Percentiles rank a stretch among this genome's conserved stretches.
Conservation (phyloP, 805 yeast genomes). For the Torulaspora indica region DNA sequence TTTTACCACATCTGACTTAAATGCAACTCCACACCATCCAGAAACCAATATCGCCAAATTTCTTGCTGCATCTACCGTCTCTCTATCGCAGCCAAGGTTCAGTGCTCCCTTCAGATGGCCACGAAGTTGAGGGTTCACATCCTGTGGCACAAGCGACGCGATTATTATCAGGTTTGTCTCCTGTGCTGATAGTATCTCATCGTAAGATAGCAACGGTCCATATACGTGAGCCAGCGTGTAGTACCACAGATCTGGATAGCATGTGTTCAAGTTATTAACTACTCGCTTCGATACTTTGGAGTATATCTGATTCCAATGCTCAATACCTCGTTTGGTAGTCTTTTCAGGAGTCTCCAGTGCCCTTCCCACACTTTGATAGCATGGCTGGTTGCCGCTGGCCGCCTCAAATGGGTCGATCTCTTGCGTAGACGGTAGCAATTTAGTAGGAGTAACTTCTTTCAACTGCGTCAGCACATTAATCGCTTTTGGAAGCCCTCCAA, state of each 20-base stretch:
- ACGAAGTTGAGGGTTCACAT: constrained; percentile 86
- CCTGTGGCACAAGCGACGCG: constrained; percentile 82
- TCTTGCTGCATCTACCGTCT: constrained; percentile 58
- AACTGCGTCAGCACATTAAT: constrained; percentile 71
- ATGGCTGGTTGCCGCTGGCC: constrained; percentile 20
- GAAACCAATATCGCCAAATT: constrained; percentile 59
- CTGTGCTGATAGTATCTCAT: constrained; percentile 53
- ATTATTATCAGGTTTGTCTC: constrained; percentile 77
- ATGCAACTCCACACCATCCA: constrained; percentile 67
- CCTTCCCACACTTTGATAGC: constrained; percentile 14
- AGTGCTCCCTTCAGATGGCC: constrained; percentile 87
- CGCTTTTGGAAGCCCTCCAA: constrained; percentile 79
- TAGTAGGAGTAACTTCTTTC: constrained; percentile 58
- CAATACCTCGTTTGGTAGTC: constrained; percentile 45
- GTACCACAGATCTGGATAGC: constrained; percentile 84
- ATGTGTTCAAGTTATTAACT: constrained; percentile 56
- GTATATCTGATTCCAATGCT: constrained; percentile 71
- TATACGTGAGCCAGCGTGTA: constrained; percentile 70
- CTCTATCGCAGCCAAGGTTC: constrained; percentile 66
- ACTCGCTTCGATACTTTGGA: constrained; percentile 70
- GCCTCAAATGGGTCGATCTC: constrained; percentile 28
- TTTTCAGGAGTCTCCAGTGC: constrained; percentile 9
- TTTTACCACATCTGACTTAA: constrained; percentile 42
- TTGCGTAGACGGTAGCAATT: constrained; percentile 28
- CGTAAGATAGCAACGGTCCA: constrained; percentile 68